These are phyloP conservation scores for Pythium coloratum DNA, from an alignment of 352 stramenopile genomes.

Conservation along the genomic window DNA sequence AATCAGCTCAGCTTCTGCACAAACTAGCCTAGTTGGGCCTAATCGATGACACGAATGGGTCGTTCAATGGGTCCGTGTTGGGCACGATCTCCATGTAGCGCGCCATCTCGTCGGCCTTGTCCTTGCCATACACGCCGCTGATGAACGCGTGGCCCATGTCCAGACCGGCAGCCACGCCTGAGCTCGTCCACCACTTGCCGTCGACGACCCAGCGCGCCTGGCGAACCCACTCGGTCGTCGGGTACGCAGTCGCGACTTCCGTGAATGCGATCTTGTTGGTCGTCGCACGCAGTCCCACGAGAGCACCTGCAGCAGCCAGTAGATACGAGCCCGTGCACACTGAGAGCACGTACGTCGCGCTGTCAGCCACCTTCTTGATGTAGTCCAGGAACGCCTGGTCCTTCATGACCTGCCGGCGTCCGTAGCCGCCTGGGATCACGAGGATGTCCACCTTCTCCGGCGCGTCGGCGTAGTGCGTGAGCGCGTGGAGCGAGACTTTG, in stretches of 20 bases:
- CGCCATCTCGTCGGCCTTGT: conserved; percentile 33
- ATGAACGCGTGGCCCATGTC: conserved; percentile 66
- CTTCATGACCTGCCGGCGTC: conserved; percentile 33
- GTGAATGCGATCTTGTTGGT: conserved; percentile 65
- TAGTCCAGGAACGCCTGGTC: conserved; percentile 44
- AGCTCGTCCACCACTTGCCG: conserved; percentile 58
- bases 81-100: conserved; percentile 44
- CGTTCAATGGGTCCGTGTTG: conserved; percentile 34
- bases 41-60: conserved; percentile 41
- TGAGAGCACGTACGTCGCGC: conserved; percentile 41
- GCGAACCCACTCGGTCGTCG: conserved; percentile 48
- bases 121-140: conserved; percentile 26
- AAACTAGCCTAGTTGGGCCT: conserved; percentile 1
- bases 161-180: conserved; percentile 58
- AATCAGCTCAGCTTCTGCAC: background rate
- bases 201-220: conserved; percentile 65
- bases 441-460: conserved; percentile 41
- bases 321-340: conserved; percentile 58
- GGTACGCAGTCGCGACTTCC: conserved; percentile 31
- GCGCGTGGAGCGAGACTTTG: conserved; percentile 41
- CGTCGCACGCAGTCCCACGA: conserved; percentile 50
- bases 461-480: conserved; percentile 31
- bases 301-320: conserved; percentile 41
- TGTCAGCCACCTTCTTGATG: conserved; percentile 31
- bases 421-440: conserved; percentile 40